These are phyloP conservation scores for Iodosphaeria phyllophila DNA, from an alignment of 2,329 filamentous ascomycete genomes.

Conservation along the genomic window DNA sequence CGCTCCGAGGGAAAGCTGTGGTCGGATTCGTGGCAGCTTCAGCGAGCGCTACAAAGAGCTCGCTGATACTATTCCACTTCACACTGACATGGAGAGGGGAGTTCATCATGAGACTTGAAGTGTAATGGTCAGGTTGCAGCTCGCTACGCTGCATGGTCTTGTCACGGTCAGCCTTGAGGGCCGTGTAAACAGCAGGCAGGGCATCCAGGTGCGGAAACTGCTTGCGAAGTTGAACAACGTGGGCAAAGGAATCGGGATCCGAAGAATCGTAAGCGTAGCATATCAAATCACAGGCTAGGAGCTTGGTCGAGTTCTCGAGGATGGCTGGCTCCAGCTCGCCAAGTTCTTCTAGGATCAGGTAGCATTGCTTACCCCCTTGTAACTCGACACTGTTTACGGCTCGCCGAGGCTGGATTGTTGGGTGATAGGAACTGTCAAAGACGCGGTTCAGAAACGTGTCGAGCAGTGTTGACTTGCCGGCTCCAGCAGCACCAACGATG, in stretches of 20 bases:
- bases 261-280: constrained; percentile 96
- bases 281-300: constrained; percentile 83
- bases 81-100: constrained; percentile 88
- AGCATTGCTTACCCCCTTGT: constrained; percentile 89
- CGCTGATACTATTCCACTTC: constrained; percentile 82
- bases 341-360: constrained; percentile 86
- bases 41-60: constrained; percentile 81
- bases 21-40: constrained; percentile 84
- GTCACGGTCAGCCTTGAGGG: constrained; percentile 86
- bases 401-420: constrained; percentile 84
- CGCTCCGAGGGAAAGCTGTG: constrained; percentile 72
- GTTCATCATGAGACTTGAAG: constrained; percentile 67
- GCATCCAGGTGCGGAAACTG: constrained; percentile 71
- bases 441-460: constrained; percentile 82
- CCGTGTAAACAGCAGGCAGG: constrained; percentile 81
- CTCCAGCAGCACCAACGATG: constrained; percentile 65
- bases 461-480: constrained; percentile 80
- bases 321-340: constrained; percentile 92
- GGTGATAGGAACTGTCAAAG: constrained; percentile 68
- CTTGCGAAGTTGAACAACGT: constrained; percentile 65
- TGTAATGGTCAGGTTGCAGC: constrained; percentile 82
- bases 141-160: constrained; percentile 93
- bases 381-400: constrained; percentile 95
- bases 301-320: constrained; percentile 73
- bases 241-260: constrained; percentile 86